Conservation (phyloP, 1,139 yeast species). For the Candida tropicalis region DNA sequence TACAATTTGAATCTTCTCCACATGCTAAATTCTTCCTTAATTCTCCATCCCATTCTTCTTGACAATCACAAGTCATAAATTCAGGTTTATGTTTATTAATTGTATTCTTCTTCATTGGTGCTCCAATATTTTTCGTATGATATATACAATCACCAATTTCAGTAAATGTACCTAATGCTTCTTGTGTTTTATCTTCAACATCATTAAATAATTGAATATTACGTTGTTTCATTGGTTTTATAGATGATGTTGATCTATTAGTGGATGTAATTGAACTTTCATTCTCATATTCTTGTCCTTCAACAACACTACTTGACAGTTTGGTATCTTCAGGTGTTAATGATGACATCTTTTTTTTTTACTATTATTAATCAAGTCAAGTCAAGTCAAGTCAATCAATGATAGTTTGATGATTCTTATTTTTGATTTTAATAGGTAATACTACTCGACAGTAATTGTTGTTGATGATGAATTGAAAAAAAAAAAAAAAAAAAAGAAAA, state of each 20-base stretch:
- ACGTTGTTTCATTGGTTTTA: slow-evolving; percentile 8
- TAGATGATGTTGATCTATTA: slow-evolving; percentile 10
- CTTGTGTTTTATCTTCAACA: slow-evolving; percentile 64
- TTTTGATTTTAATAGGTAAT: too few relatives aligned
- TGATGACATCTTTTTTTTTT: too few relatives aligned
- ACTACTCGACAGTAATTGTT: too few relatives aligned
- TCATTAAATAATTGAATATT: slow-evolving; percentile 47
- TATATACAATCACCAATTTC: slow-evolving; percentile 64
- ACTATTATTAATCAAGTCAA: background rate
- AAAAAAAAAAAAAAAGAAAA: too few relatives aligned
- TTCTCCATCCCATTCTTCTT: slow-evolving; percentile 45
- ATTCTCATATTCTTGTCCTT: background rate
- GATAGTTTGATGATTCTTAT: too few relatives aligned
- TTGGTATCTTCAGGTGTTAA: background rate
- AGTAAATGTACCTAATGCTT: slow-evolving; percentile 63
- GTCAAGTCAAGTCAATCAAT: too few relatives aligned
- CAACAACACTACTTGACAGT: too few relatives aligned
- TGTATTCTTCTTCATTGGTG: slow-evolving; percentile 27
- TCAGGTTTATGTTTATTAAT: slow-evolving; percentile 43
- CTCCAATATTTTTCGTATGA: slow-evolving; percentile 60
- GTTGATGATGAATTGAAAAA: too few relatives aligned
- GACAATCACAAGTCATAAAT: slow-evolving; percentile 90
- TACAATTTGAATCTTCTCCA: slow-evolving; percentile 85
- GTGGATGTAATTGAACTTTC: slow-evolving; percentile 1
- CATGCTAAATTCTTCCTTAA: slow-evolving; percentile 64